Conservation (phyloP, 75 land plant genomes). For the Pseudotsuga menziesii region DNA sequence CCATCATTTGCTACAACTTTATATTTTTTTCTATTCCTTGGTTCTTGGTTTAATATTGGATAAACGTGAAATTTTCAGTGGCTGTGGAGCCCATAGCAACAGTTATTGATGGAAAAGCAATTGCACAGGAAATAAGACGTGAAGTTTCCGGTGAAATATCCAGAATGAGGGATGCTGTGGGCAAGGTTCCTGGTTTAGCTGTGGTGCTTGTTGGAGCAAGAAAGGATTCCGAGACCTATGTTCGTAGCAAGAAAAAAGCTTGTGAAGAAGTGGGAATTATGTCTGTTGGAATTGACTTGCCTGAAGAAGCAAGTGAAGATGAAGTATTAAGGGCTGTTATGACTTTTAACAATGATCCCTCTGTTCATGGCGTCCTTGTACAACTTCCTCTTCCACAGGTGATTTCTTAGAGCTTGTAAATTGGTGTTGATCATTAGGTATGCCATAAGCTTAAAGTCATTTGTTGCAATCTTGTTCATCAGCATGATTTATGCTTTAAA, state of each 20-base stretch:
- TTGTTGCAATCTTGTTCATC: no score
- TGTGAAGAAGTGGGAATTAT: slow-evolving; percentile 83
- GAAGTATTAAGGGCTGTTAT: slow-evolving; percentile 49
- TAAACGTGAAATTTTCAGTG: background rate
- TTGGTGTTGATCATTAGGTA: background rate
- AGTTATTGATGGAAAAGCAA: slow-evolving; percentile 77
- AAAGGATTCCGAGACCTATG: slow-evolving; percentile 76
- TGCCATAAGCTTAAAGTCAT: background rate
- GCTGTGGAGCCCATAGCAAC: slow-evolving; percentile 14
- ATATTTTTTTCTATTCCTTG: background rate
- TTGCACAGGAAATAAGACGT: slow-evolving; percentile 63
- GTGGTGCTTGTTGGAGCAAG: slow-evolving; percentile 80
- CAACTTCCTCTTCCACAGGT: slow-evolving; percentile 90
- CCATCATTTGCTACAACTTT: background rate
- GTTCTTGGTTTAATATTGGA: background rate
- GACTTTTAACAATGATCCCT: slow-evolving; percentile 58
- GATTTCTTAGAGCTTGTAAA: slow-evolving; percentile 12
- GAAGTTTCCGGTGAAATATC: slow-evolving; percentile 64
- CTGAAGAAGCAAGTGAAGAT: slow-evolving; percentile 62
- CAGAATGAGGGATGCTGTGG: slow-evolving; percentile 56
- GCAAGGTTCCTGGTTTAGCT: slow-evolving; percentile 87
- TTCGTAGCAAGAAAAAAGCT: slow-evolving; percentile 70
- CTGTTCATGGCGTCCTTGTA: slow-evolving; percentile 84
- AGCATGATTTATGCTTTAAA: background rate
- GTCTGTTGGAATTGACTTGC: slow-evolving; percentile 45